Evolutionary conservation across 2,329 filamentous ascomycete genomes (phyloP).

Genomic region (Aspergillus puulaauensis): DNA sequence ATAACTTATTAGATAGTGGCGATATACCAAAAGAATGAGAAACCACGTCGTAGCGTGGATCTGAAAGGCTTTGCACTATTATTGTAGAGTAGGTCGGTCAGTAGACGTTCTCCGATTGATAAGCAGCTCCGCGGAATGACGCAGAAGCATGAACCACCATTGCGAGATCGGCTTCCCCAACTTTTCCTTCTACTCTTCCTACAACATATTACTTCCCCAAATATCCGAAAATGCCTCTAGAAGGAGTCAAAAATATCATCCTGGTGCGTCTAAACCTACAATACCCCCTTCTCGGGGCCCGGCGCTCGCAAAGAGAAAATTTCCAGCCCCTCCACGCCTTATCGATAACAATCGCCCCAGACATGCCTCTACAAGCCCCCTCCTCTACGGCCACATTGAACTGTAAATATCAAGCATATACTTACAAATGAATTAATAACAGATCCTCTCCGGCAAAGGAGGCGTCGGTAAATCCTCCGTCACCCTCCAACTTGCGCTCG

Average conservation of each 20-base stretch:
- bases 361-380: background rate
- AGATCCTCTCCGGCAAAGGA: conserved; percentile 91
- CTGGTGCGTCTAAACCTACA: conserved; percentile 32
- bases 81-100: background rate
- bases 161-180: conserved; percentile 19
- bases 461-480: conserved; percentile 97
- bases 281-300: background rate
- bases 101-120: conserved; percentile 21
- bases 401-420: background rate
- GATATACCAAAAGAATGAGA: background rate
- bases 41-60: background rate
- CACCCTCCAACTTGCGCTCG: conserved; percentile 93
- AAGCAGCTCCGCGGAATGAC: conserved; percentile 28
- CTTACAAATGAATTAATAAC: background rate
- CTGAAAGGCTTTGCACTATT: background rate
- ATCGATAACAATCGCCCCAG: conserved; percentile 36
- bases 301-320: conserved; percentile 5
- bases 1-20: conserved; percentile 4
- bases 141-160: conserved; percentile 17
- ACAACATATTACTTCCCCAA: background rate
- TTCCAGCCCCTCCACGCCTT: conserved; percentile 26
- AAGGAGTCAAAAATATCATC: conserved; percentile 45
- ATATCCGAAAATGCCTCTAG: conserved; percentile 36
- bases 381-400: background rate
- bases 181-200: background rate